Conservation (phyloP, 257 asterid genomes). For the Ehretia macrophylla region DNA sequence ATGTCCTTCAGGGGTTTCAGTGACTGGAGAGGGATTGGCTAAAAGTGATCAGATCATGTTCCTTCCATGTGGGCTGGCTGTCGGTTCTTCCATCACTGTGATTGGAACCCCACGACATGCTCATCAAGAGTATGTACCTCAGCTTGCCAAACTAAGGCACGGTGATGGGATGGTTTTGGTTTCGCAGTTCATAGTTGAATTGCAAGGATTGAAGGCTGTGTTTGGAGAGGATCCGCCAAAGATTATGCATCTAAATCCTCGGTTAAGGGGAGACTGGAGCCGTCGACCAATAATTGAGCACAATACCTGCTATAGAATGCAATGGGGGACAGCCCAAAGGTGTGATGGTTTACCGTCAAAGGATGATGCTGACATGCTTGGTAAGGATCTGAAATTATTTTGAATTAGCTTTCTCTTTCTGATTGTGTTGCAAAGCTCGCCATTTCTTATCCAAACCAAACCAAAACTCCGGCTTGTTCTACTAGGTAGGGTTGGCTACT, state of each 20-base stretch:
- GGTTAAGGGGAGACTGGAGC: slow-evolving; percentile 97
- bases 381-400: slow-evolving; percentile 28
- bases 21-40: slow-evolving; percentile 54
- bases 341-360: slow-evolving; percentile 87
- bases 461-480: too few relatives aligned
- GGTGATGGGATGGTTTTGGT: slow-evolving; percentile 67
- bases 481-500: too few relatives aligned
- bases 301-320: slow-evolving; percentile 96
- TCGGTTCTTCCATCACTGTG: slow-evolving; percentile 88
- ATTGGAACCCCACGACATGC: slow-evolving; percentile 85
- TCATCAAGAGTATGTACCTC: slow-evolving; percentile 90
- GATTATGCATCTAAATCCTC: slow-evolving; percentile 93
- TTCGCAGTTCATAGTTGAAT: slow-evolving; percentile 86
- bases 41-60: slow-evolving; percentile 57
- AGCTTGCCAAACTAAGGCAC: slow-evolving; percentile 54
- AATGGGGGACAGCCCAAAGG: slow-evolving; percentile 91
- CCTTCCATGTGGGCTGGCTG: slow-evolving; percentile 96
- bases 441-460: too few relatives aligned
- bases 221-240: slow-evolving; percentile 97
- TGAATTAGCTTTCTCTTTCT: background rate
- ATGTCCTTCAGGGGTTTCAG: slow-evolving; percentile 85
- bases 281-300: slow-evolving; percentile 91
- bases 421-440: background rate
- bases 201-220: slow-evolving; percentile 94
- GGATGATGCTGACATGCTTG: slow-evolving; percentile 76